A percentile compares a stretch with the other conserved stretches of the same genome.
phyloP scores from a whole-genome alignment of 495 filamentous ascomycete species.

The Aspergillus homomorphus region DNA sequence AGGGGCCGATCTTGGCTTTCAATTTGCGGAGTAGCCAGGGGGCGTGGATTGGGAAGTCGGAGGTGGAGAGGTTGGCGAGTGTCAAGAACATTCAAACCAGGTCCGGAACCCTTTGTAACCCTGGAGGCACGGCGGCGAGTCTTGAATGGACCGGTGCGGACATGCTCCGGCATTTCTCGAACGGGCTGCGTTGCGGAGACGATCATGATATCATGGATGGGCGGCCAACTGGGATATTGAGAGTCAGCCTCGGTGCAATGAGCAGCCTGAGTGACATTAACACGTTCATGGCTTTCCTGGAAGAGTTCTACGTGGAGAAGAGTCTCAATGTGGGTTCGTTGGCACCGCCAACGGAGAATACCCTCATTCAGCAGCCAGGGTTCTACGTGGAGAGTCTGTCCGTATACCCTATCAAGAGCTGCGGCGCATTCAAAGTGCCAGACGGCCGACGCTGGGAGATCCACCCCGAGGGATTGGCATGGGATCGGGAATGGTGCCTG shows the following conservation, averaged over 20 bases:
- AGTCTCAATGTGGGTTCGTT: slow-evolving; percentile 23
- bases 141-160: slow-evolving; percentile 72
- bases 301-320: slow-evolving; percentile 71
- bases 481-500: slow-evolving; percentile 94
- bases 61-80: slow-evolving; percentile 79
- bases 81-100: slow-evolving; percentile 77
- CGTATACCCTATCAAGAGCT: slow-evolving; percentile 87
- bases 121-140: slow-evolving; percentile 71
- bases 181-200: slow-evolving; percentile 74
- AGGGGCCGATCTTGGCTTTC: slow-evolving; percentile 83
- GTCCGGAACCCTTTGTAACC: slow-evolving; percentile 87
- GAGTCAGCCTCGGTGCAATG: slow-evolving; percentile 85
- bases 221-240: slow-evolving; percentile 82
- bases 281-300: slow-evolving; percentile 64
- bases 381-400: slow-evolving; percentile 59
- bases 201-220: slow-evolving; percentile 78
- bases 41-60: slow-evolving; percentile 73
- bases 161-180: slow-evolving; percentile 74
- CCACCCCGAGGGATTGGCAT: slow-evolving; percentile 71
- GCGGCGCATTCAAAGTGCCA: slow-evolving; percentile 72
- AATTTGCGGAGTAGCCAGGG: slow-evolving; percentile 67
- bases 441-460: slow-evolving; percentile 66
- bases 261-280: slow-evolving; percentile 75
- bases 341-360: slow-evolving; percentile 20
- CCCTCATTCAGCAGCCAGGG: slow-evolving; percentile 18